Conservation (phyloP, 768 basidiomycete species). For the Pleurotus salmoneostramineus region DNA sequence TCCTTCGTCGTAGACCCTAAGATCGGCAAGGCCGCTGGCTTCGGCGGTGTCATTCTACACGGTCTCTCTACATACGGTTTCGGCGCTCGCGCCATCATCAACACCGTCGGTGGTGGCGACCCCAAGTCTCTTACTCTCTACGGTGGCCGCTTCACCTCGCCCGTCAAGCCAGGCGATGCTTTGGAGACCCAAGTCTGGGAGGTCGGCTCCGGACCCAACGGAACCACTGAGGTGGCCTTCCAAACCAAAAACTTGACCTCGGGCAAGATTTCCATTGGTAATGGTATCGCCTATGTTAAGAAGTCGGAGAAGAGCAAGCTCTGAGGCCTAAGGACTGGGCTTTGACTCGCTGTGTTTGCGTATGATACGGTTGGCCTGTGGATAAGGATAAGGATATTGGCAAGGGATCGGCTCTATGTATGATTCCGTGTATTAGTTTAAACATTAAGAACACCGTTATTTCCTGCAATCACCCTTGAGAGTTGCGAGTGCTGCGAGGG, state of each 20-base stretch:
- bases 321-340: background rate
- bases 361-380: background rate
- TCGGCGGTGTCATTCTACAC: conserved; percentile 84
- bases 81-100: conserved; percentile 71
- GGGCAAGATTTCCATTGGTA: conserved; percentile 43
- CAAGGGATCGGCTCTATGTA: background rate
- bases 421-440: background rate
- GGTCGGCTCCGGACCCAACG: conserved; percentile 59
- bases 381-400: background rate
- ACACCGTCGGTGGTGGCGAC: conserved; percentile 56
- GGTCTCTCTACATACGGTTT: conserved; percentile 83
- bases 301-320: conserved; percentile 13
- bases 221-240: conserved; percentile 58
- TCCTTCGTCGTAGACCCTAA: conserved; percentile 54
- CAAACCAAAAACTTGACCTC: conserved; percentile 55
- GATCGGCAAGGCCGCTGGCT: conserved; percentile 70
- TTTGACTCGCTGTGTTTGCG: background rate
- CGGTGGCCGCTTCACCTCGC: conserved; percentile 75
- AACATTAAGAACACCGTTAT: background rate
- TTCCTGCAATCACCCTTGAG: background rate
- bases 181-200: conserved; percentile 81
- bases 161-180: conserved; percentile 79
- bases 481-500: background rate
- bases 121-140: conserved; percentile 62
- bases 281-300: background rate